Base-by-base conservation (phyloP, 2,329 filamentous ascomycete genomes). In the Fusarium sp. region DNA sequence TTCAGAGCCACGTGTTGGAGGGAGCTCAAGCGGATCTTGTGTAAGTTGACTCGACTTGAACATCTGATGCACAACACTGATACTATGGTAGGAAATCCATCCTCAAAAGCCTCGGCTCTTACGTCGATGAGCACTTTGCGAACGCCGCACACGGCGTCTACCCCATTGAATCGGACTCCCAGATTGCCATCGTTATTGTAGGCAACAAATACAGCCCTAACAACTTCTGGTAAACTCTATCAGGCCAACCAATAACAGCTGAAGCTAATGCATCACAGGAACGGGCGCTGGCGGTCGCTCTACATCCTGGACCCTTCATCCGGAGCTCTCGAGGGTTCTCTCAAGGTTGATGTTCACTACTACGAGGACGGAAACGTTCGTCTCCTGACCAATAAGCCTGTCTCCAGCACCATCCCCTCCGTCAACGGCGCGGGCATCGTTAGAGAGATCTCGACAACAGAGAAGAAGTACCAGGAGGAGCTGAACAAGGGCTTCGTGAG, bases 351-450 rank as follows among this genome's bases (percentile, higher is more conserved):
- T 74, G 95, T 99, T 54, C 96, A 99, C 85, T 99, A 99, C 86
- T 99, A 99, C 84, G 96, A 99, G 83, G 97, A 99, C 79, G 96
- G 96, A 68, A 99, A 99, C 78, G 96, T 99, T 62, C 92, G 96
- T 4, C 87, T 99, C 64, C 86, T 95, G 69, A 98, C 96, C n/a
- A 91, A 88, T 77, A 98, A 98, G 83, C 84, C 91, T 13, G 80
- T 95, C 15, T 85, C 85, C 1, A 80, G 87, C 5, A 88, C 87
- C 11, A 80, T 92, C n/a, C 81, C 89, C 2, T 90, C 87, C 2
- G 85, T 84, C 41, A 88, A 87, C 3, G 91, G 90, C 10, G 86
- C 88, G 0, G 92, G 90, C 38, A 88, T 98, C 48, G 85, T 92
- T 70, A 91, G 89, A 81, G 91, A 94, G 79, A 93, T 99, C 74